A percentile compares a stretch with the other conserved stretches of the same genome.
These are phyloP conservation scores for Funneliformis geosporum DNA, from an alignment of 192 early-diverging fungal species.

Conservation along the genomic window DNA sequence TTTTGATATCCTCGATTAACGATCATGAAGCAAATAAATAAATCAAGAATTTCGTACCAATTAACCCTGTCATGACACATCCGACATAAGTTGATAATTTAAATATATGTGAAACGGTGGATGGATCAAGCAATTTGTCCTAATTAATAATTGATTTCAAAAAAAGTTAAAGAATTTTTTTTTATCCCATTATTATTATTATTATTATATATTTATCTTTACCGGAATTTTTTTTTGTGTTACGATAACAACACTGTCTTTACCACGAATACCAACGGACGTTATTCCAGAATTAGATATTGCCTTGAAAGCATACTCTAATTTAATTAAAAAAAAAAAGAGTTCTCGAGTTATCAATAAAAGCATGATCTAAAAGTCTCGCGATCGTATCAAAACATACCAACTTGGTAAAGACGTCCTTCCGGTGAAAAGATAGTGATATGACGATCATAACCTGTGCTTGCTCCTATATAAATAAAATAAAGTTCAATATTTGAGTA, in stretches of 20 bases:
- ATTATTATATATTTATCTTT: slow-evolving; percentile 32
- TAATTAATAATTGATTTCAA: slow-evolving; percentile 31
- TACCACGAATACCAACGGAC: slow-evolving; percentile 92
- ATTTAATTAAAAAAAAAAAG: background rate
- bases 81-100: slow-evolving; percentile 90
- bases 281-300: slow-evolving; percentile 96
- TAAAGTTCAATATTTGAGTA: background rate
- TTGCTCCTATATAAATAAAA: slow-evolving; percentile 37
- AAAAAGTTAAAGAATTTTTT: slow-evolving; percentile 5
- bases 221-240: slow-evolving; percentile 97
- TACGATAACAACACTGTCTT: slow-evolving; percentile 91
- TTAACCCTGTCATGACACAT: slow-evolving; percentile 97
- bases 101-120: slow-evolving; percentile 92
- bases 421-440: slow-evolving; percentile 99
- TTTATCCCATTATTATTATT: background rate
- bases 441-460: slow-evolving; percentile 94
- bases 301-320: slow-evolving; percentile 99
- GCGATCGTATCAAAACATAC: slow-evolving; percentile 49
- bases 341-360: background rate
- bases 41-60: slow-evolving; percentile 52
- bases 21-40: slow-evolving; percentile 6
- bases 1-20: too few species aligned
- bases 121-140: slow-evolving; percentile 96
- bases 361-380: background rate
- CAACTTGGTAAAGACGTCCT: slow-evolving; percentile 99